Evolutionary conservation across 2,329 filamentous ascomycete genomes (phyloP).

Genomic region (Xylaria arbuscula): DNA sequence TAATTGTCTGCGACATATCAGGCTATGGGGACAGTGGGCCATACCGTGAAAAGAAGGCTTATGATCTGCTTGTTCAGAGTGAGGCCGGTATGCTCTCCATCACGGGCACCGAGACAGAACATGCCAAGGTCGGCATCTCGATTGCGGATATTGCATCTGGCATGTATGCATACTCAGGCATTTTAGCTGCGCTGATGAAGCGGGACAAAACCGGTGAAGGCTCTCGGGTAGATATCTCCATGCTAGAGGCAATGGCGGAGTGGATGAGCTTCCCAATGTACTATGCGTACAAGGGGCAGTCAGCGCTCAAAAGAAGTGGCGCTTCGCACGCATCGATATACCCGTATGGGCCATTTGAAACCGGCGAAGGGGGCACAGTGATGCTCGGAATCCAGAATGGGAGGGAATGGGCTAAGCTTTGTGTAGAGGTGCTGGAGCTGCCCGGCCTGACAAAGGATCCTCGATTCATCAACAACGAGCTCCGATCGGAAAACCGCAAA

Average conservation of each 20-base stretch:
- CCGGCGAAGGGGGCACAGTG: slow-evolving; percentile 59
- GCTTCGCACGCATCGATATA: slow-evolving; percentile 67
- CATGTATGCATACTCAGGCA: slow-evolving; percentile 64
- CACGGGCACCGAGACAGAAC: slow-evolving; percentile 58
- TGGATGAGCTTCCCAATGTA: slow-evolving; percentile 70
- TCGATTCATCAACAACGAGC: slow-evolving; percentile 60
- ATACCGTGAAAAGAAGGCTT: slow-evolving; percentile 65
- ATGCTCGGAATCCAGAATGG: slow-evolving; percentile 70
- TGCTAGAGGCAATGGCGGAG: slow-evolving; percentile 68
- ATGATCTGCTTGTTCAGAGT: slow-evolving; percentile 65
- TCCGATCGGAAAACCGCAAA: slow-evolving; percentile 59
- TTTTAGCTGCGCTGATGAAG: slow-evolving; percentile 61
- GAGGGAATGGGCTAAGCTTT: slow-evolving; percentile 64
- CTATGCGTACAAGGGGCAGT: slow-evolving; percentile 60
- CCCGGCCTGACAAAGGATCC: slow-evolving; percentile 56
- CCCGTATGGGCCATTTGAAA: slow-evolving; percentile 66
- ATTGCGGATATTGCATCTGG: slow-evolving; percentile 66
- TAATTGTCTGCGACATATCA: slow-evolving; percentile 67
- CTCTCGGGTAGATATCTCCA: slow-evolving; percentile 64
- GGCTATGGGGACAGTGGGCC: slow-evolving; percentile 64
- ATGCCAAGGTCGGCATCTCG: slow-evolving; percentile 64
- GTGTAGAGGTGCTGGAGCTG: slow-evolving; percentile 57
- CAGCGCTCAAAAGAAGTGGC: slow-evolving; percentile 58
- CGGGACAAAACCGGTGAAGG: slow-evolving; percentile 61
- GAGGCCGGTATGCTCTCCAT: slow-evolving; percentile 64